Evolutionary conservation across 805 yeast genomes (phyloP), one percentile per base, ranked within the genome.

Genomic region (Spathaspora passalidarum): DNA sequence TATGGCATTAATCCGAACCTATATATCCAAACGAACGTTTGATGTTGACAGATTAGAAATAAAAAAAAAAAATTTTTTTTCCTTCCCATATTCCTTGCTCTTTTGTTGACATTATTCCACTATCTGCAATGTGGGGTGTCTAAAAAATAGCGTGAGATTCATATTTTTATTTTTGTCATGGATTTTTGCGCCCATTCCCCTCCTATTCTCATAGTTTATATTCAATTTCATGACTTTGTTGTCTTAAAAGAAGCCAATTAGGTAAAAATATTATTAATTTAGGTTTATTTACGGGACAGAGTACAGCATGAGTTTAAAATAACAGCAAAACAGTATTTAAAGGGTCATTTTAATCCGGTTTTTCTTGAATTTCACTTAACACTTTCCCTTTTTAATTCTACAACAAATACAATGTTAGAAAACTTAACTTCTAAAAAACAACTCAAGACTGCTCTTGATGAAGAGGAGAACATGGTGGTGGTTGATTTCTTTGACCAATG

Each of bases 401-500:
- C 13, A 29, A 8, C 34, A 13, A 13, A n/a, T n/a, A 29, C 4
- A n/a, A 47, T 47, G 49, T 44, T 47, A 23, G 44, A 47, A 37
- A 42, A 46, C 17, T 37, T 47, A 22, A 32, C 39, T 9, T 18
- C 42, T 13, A 47, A 39, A 32, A 46, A 47, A 36, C 47, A 47
- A 32, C 40, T 47, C 14, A 43, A 39, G 6, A 17, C 46, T 6
- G 49, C 44, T 22, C 39, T 47, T 19, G 40, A 38, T 20, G 37
- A 40, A n/a, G 23, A 47, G n/a, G 47, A 47, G 19, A 16, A 17
- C 19, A 43, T 47, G 47, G 36, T 92, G 56, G 87, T 91, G 53
- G 97, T 92, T 75, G 92, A 90, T 76, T 89, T 80, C 64, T 97
- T 97, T 60, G 82, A 89, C 50, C 90, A 97, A 96, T 91, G 98